Conservation (phyloP, 345 rosid genomes). For the Brassica carinata region DNA sequence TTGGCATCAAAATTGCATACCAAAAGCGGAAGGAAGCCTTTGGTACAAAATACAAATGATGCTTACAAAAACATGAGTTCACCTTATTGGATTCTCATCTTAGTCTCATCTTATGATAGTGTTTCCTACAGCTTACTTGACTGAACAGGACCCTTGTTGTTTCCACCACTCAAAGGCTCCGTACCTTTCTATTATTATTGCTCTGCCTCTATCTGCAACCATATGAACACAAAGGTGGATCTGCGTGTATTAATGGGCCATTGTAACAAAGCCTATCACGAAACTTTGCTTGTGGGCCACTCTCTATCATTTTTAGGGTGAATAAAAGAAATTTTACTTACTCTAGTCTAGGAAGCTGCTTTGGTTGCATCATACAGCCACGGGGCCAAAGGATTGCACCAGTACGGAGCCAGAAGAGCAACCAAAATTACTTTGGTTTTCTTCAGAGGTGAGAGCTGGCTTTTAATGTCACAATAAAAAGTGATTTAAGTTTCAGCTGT, state of each 20-base stretch:
- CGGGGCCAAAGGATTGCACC: too few species aligned
- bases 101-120: slow-evolving; percentile 5
- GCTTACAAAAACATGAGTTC: too few species aligned
- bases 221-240: slow-evolving; percentile 21
- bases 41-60: too few species aligned
- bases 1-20: not conserved
- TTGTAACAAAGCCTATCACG: slow-evolving; percentile 21
- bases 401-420: too few species aligned
- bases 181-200: slow-evolving; percentile 5
- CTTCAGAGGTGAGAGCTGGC: too few species aligned
- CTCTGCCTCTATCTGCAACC: slow-evolving; percentile 8
- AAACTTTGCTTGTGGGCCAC: slow-evolving; percentile 33
- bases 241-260: slow-evolving; percentile 21
- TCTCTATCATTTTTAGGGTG: slow-evolving; percentile 17
- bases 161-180: slow-evolving; percentile 26
- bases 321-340: not conserved
- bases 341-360: not conserved
- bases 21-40: too few species aligned
- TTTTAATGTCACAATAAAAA: too few species aligned
- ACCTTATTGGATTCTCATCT: too few species aligned
- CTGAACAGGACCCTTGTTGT: slow-evolving; percentile 20
- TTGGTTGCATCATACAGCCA: too few species aligned
- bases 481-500: too few species aligned
- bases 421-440: too few species aligned
- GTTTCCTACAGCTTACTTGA: slow-evolving; percentile 17